Evolutionary conservation across 805 yeast genomes (phyloP), one percentile per base, ranked within the genome.

Genomic region (Candida verbasci): DNA sequence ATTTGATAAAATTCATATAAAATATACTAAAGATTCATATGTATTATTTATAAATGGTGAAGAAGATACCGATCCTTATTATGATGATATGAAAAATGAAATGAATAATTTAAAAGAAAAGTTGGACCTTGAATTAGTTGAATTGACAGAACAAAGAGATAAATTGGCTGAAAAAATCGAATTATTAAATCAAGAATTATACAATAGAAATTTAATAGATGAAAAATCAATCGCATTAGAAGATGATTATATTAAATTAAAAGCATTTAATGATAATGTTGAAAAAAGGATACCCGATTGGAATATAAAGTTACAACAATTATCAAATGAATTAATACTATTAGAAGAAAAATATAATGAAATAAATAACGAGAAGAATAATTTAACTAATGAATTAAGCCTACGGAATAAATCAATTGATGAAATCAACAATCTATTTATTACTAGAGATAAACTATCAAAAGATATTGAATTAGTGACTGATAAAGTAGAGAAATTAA

Each of bases 261-360:
- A 75, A 47, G 81, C 78, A n/a, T 86, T 82, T 51, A 78, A 84
- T 36, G 76, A 76, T 29, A 68, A 76, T 6, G 80, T 84, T 76
- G 75, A 78, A 46, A 63, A 65, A n/a, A 68, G 86, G 42, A 81
- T 79, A 45, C 46, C 55, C 10, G 80, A 78, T 52, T 84, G 95
- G 93, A 64, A 35, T 48, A 50, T 21, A 74, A 75, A 35, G 58
- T 77, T 16, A 49, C 49, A 9, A 55, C 9, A 70, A 70, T 28
- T 49, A 48, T 63, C 42, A 55, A 28, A 57, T 40, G 56, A 25
- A 28, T 23, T 37, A 2, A 17, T 6, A 17, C 20, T 24, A n/a
- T 22, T 21, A 17, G 68, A 63, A 22, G 20, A 32, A 6, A 22
- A 23, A 27, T 14, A 18, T 10, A 32, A 17, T 9, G 15, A 24